These are phyloP conservation scores for Phytopythium kandeliae DNA, from an alignment of 352 stramenopile species.

Conservation along the genomic window DNA sequence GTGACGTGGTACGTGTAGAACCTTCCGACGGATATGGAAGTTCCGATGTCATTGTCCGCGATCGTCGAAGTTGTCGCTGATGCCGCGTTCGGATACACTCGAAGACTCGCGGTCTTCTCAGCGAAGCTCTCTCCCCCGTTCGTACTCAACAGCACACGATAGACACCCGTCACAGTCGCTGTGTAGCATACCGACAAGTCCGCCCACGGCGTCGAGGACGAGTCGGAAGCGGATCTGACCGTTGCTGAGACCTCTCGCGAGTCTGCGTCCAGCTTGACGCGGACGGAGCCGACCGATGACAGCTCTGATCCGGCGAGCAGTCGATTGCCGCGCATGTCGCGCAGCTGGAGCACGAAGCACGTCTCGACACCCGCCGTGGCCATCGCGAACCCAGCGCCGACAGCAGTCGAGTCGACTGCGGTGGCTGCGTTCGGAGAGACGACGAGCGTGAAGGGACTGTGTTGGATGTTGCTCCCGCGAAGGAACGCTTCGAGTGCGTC, in stretches of 20 bases:
- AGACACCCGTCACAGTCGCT: constrained; percentile 19
- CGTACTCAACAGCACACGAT: constrained; percentile 30
- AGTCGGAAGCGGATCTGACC: background rate
- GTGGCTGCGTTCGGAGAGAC: constrained; percentile 29
- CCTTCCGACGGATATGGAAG: constrained; percentile 18
- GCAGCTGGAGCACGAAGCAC: constrained; percentile 30
- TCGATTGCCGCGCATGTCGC: constrained; percentile 26
- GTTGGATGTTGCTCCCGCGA: constrained; percentile 25
- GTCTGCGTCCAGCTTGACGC: constrained; percentile 9
- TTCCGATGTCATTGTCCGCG: constrained; percentile 17
- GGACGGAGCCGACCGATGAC: constrained; percentile 1
- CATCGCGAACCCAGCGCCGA: constrained; percentile 22
- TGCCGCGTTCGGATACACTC: constrained; percentile 24
- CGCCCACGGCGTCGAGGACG: constrained; percentile 2
- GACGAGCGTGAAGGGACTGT: constrained; percentile 38
- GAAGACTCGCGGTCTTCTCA: constrained; percentile 21
- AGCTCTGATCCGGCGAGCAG: constrained; percentile 11
- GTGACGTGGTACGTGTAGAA: constrained; percentile 26
- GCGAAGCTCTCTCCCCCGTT: constrained; percentile 18
- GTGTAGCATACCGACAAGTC: constrained; percentile 22
- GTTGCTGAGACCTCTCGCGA: constrained; percentile 6
- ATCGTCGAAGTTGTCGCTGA: constrained; percentile 26
- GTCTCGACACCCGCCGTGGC: constrained; percentile 27
- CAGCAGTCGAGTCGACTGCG: constrained; percentile 22
- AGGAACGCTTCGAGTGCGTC: constrained; percentile 27